phyloP scores from a whole-genome alignment of 176 grass and related monocot species.

The Urochloa ruziziensis region DNA sequence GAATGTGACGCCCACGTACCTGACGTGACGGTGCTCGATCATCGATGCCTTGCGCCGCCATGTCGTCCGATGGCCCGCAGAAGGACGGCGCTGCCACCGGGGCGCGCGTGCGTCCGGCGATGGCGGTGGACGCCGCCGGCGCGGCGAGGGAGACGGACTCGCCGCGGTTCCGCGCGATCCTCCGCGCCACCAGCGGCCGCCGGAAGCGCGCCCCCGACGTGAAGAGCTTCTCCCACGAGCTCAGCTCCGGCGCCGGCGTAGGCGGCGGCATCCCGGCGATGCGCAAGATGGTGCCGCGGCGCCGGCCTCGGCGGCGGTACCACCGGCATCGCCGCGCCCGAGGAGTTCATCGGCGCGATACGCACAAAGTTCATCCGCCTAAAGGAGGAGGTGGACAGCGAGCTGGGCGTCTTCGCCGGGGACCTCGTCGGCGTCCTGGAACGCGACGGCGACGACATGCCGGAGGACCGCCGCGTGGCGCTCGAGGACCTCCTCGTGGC shows the following conservation, averaged over 20 bases:
- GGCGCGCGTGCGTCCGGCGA: slow-evolving; percentile 16
- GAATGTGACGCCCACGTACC: not conserved
- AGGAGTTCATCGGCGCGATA: slow-evolving; percentile 76
- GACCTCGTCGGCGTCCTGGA: slow-evolving; percentile 71
- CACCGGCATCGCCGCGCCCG: not conserved
- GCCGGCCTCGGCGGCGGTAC: not conserved
- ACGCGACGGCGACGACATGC: not conserved
- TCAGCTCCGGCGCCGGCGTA: slow-evolving; percentile 44
- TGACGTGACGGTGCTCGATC: not conserved
- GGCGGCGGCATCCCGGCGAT: slow-evolving; percentile 37
- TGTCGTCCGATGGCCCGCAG: slow-evolving; percentile 8
- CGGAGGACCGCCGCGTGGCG: slow-evolving; percentile 35
- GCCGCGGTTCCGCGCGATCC: slow-evolving; percentile 80
- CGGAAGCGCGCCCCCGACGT: slow-evolving; percentile 73
- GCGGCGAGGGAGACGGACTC: slow-evolving; percentile 73
- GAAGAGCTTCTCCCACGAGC: slow-evolving; percentile 94
- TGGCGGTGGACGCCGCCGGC: slow-evolving; percentile 29
- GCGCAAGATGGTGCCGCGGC: slow-evolving; percentile 7
- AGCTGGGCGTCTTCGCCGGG: slow-evolving; percentile 73
- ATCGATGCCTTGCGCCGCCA: slow-evolving; percentile 12
- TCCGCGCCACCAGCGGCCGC: slow-evolving; percentile 80
- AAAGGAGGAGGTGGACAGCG: slow-evolving; percentile 77
- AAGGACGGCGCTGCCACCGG: slow-evolving; percentile 15
- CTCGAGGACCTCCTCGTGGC: slow-evolving; percentile 89
- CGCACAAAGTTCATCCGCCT: slow-evolving; percentile 69